Conservation (phyloP, 1,139 yeast species). For the Candida tropicalis region DNA sequence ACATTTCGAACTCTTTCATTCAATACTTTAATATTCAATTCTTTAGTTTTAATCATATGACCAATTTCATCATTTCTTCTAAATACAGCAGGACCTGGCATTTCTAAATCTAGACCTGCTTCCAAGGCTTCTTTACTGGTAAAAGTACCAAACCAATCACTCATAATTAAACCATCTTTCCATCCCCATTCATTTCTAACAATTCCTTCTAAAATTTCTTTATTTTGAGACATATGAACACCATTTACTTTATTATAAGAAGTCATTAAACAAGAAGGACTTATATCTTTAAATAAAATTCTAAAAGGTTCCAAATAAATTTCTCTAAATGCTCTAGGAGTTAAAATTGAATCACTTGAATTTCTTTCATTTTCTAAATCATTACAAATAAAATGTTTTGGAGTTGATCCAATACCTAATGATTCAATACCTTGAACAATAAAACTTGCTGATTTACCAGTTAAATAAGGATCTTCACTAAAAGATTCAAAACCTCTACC, state of each 20-base stretch:
- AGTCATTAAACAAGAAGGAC: conserved; percentile 50
- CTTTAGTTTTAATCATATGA: conserved; percentile 34
- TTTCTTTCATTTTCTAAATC: conserved; percentile 61
- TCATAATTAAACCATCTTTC: conserved; percentile 53
- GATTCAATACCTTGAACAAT: conserved; percentile 35
- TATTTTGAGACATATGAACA: conserved; percentile 52
- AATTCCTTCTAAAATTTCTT: conserved; percentile 43
- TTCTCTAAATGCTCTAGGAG: conserved; percentile 63
- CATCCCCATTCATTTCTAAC: conserved; percentile 38
- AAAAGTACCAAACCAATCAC: conserved; percentile 66
- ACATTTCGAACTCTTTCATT: conserved; percentile 53
- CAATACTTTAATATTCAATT: conserved; percentile 30
- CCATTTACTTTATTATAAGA: conserved; percentile 63
- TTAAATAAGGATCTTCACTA: conserved; percentile 36
- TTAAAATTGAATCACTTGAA: conserved; percentile 48
- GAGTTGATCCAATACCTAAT: conserved; percentile 49
- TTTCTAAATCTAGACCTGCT: conserved; percentile 61
- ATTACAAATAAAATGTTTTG: conserved; percentile 63
- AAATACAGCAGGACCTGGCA: conserved; percentile 62
- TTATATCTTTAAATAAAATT: conserved; percentile 50
- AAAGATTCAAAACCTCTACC: conserved; percentile 40
- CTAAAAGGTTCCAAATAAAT: conserved; percentile 65
- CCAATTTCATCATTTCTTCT: conserved; percentile 39
- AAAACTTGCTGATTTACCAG: conserved; percentile 31
- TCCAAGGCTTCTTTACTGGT: conserved; percentile 48